Evolutionary conservation across 2,329 filamentous ascomycete genomes (phyloP), one percentile per base, ranked within the genome.

Genomic region (Macrophomina phaseolina): DNA sequence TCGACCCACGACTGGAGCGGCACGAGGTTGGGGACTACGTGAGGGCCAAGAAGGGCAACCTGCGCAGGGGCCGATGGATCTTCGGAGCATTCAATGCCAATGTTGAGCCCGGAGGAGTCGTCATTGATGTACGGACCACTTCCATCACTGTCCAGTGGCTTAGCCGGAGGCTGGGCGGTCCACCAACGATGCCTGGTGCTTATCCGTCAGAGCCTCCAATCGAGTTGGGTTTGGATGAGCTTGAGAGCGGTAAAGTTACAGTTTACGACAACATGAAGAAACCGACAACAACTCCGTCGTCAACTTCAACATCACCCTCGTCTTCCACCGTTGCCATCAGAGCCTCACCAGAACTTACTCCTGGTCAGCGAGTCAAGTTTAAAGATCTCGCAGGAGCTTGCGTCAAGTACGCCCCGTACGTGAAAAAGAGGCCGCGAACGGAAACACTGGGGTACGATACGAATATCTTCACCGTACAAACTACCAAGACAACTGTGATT

Each of bases 391-490:
- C 80, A 1, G 79, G 72, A 46, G 86, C 86, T 5, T 80, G 81
- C 30, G 73, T 80, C 45, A 88, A 87, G 70, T 88, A 88, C 70
- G 78, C 71, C n/a, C 71, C 74, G 1, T 79, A 76, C 46, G 74
- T 86, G 49, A 75, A 76, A 14, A 77, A 78, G 23, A 80, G 86
- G 34, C 77, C 83, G 30, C 75, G 81, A 9, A 80, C 80, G 3
- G 78, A 83, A 28, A 83, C 81, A 8, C 76, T 84, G 48, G 86
- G 86, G 1, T 87, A 85, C 71, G 86, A 89, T 69, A 74, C 88
- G 69, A 89, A 89, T 68, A 80, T 87, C 2, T 87, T 84, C 69
- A 79, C 82, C 12, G 78, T 89, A 62, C 77, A 82, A 61, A 78
- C 79, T 38, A 84, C 82, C 11, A 78, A 77, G 23, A 85, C 85